Conservation (phyloP, 441 rosid species). For the Aleurites moluccanus region DNA sequence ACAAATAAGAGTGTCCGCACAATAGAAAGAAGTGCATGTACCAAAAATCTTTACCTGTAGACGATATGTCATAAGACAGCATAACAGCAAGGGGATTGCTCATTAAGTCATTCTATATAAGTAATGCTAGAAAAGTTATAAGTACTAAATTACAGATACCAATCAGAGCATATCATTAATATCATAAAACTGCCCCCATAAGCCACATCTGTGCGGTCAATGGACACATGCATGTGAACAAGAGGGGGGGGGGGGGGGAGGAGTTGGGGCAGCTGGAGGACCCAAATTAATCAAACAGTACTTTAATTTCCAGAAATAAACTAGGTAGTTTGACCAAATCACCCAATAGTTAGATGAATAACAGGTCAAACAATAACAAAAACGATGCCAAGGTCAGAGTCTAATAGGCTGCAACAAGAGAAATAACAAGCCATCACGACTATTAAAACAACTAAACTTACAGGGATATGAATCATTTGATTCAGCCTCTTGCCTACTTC, state of each 20-base stretch:
- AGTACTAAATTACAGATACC: neutral
- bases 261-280: no score
- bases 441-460: slow-evolving; percentile 37
- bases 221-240: neutral
- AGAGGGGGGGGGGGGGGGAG: no score
- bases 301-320: neutral
- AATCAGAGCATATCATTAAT: neutral
- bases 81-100: neutral
- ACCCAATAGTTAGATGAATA: neutral
- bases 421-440: neutral
- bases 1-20: neutral
- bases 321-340: neutral
- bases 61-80: neutral
- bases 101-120: neutral
- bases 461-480: slow-evolving; percentile 77
- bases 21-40: neutral
- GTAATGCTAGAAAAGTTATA: neutral
- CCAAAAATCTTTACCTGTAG: neutral
- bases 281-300: neutral
- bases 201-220: neutral
- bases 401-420: neutral
- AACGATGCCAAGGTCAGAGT: neutral
- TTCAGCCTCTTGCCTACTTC: slow-evolving; percentile 69
- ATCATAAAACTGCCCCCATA: neutral
- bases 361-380: neutral